These are phyloP conservation scores for Magnaporthiopsis poae DNA, from an alignment of 2,329 filamentous ascomycete genomes.

Conservation along the genomic window DNA sequence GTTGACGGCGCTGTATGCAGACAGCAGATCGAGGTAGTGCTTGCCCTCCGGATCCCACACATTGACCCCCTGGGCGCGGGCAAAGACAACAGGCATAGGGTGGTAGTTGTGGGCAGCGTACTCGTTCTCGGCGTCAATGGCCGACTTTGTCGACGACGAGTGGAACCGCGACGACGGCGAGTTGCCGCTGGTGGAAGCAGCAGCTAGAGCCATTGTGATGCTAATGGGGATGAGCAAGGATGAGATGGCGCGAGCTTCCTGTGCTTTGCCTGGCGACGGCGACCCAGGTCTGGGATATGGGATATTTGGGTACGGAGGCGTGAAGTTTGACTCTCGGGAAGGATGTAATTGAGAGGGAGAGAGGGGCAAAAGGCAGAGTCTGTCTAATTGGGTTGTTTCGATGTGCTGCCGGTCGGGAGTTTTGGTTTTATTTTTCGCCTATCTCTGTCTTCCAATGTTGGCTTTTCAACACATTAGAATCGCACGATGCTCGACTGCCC, in stretches of 20 bases:
- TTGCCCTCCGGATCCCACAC: constrained; percentile 97
- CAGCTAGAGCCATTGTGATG: constrained; percentile 38
- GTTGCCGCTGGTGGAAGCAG: constrained; percentile 24
- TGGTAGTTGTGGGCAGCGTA: constrained; percentile 98
- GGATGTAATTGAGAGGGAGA: background rate
- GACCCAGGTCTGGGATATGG: constrained; percentile 2
- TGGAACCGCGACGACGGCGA: constrained; percentile 46
- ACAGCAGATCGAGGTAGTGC: constrained; percentile 95
- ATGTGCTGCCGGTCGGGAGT: background rate
- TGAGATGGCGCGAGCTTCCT: background rate
- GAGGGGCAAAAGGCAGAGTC: background rate
- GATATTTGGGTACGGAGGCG: background rate
- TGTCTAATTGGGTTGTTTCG: background rate
- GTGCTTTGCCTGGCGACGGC: background rate
- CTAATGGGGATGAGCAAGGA: background rate
- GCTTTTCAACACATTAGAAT: background rate
- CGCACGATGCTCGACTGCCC: background rate
- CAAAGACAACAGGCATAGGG: constrained; percentile 87
- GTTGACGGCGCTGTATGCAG: constrained; percentile 95
- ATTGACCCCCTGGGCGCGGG: constrained; percentile 70
- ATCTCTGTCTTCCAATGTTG: background rate
- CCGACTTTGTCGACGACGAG: constrained; percentile 64
- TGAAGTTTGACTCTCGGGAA: background rate
- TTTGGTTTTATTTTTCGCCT: background rate
- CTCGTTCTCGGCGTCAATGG: constrained; percentile 71